Evolutionary conservation across 768 basidiomycete species (phyloP).

Genomic region (Podaxis sp.): DNA sequence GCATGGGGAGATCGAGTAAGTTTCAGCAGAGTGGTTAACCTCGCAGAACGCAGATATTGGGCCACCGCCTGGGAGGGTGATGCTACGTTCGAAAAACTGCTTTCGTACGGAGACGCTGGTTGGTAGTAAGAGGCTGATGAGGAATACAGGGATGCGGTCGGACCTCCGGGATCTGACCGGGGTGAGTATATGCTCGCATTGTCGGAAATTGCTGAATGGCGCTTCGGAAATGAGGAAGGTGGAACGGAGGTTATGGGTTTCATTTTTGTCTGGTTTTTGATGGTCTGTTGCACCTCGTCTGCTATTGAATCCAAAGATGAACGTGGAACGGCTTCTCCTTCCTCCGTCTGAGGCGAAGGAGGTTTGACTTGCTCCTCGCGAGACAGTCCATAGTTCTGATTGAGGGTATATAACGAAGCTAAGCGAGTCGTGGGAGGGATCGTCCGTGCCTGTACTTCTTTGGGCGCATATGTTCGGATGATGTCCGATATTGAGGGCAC

Average conservation of each 20-base stretch:
- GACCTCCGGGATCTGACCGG: constrained; percentile 45
- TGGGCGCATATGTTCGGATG: constrained; percentile 75
- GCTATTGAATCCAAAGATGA: constrained; percentile 88
- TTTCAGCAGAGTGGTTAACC: constrained; percentile 76
- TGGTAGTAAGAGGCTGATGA: constrained; percentile 44
- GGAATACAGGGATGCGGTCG: constrained; percentile 45
- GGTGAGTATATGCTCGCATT: constrained; percentile 50
- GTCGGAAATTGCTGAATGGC: constrained; percentile 55
- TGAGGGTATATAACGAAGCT: constrained; percentile 45
- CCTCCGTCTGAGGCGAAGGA: constrained; percentile 44
- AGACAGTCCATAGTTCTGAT: constrained; percentile 40
- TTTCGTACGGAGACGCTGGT: constrained; percentile 45
- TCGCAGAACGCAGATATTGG: constrained; percentile 80
- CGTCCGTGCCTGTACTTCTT: constrained; percentile 44
- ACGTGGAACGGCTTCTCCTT: constrained; percentile 63
- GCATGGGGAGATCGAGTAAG: constrained; percentile 80
- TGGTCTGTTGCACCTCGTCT: constrained; percentile 70
- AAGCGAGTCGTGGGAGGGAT: constrained; percentile 40
- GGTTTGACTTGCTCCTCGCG: constrained; percentile 50
- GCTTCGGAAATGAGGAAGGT: constrained; percentile 40
- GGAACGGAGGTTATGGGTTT: constrained; percentile 30
- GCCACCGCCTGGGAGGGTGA: constrained; percentile 67
- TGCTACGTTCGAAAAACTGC: constrained; percentile 34
- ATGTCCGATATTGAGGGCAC: constrained; percentile 87
- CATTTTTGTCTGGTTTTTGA: constrained; percentile 52